Base-by-base conservation (phyloP, 2,329 filamentous ascomycete species). In the Aspergillus pseudoglaucus region DNA sequence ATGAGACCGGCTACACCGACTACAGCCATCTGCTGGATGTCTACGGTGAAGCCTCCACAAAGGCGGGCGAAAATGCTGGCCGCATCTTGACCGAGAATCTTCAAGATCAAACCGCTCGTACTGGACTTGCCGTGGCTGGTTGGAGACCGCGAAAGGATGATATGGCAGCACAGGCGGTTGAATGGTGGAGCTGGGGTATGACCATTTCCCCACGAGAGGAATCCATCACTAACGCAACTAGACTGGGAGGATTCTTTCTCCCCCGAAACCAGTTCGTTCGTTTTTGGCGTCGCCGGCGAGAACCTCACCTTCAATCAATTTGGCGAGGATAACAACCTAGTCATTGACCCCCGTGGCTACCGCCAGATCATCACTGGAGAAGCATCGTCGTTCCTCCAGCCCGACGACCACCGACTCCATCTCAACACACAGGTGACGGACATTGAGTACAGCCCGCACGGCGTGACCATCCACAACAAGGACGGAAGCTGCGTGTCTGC, bases 261-360 rank as follows among this genome's bases (percentile, higher is more conserved):
- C 0, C 83, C 83, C 0, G 80, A 84, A 44, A 66, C 78, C 42
- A 76, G 73, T 17, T 78, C 76, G 0, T 68, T 80, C 22, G 65
- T 80, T 15, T 84, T 79, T 49, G 79, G 78, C 0, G 68, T 75
- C 12, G 74, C 78, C 0, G 76, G 59, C 2, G 74, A 79, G 40
- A 86, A 86, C 57, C 66, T 81, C 7, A 83, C 81, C 0, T 84
- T 81, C 55, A 76, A 82, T 51, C 76, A 82, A 49, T 85, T 76
- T 62, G 76, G 75, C n/a, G 75, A 81, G 14, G 75, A 75, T 15
- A 84, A 83, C 60, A 80, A 83, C 52, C 77, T 80, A 25, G 81
- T 83, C 37, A 66, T 73, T 27, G 83, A 87, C 50, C 75, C 76
- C 39, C 75, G 82, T 0, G 83, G 83, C 3, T 85, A 80, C 64